A percentile compares a stretch with the other conserved stretches of the same genome.
Conservation (phyloP, 768 basidiomycete genomes). For the Vararia minispora region DNA sequence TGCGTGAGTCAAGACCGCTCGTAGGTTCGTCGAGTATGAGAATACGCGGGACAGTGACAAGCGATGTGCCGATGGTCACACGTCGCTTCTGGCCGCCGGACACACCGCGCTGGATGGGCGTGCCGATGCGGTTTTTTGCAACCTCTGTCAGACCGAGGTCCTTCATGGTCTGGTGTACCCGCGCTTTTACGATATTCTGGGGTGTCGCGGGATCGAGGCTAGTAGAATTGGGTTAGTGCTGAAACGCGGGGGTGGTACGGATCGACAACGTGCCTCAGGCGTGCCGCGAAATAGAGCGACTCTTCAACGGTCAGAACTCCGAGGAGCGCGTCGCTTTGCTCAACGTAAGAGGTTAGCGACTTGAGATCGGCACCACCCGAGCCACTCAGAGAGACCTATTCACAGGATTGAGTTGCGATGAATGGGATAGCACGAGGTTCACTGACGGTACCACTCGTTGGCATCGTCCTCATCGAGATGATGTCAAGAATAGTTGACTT, state of each 20-base stretch:
- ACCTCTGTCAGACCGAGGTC: slow-evolving; percentile 38
- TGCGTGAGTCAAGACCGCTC: slow-evolving; percentile 41
- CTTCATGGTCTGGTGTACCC: slow-evolving; percentile 33
- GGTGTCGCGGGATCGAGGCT: slow-evolving; percentile 12
- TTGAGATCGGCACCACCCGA: slow-evolving; percentile 20
- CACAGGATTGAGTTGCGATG: not conserved
- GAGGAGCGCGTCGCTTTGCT: slow-evolving; percentile 49
- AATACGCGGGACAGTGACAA: slow-evolving; percentile 50
- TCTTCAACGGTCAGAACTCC: slow-evolving; percentile 49
- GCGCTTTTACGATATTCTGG: slow-evolving; percentile 23
- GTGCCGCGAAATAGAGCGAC: slow-evolving; percentile 39
- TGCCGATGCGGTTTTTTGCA: slow-evolving; percentile 43
- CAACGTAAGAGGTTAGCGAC: slow-evolving; percentile 38
- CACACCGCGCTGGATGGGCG: slow-evolving; percentile 45
- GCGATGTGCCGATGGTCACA: slow-evolving; percentile 45
- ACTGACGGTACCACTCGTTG: slow-evolving; percentile 23
- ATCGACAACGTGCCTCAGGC: slow-evolving; percentile 29
- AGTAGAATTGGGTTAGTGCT: not conserved
- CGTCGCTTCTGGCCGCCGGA: slow-evolving; percentile 60
- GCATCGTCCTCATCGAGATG: slow-evolving; percentile 34
- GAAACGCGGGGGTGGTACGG: not conserved
- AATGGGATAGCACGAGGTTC: not conserved
- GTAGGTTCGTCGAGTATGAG: slow-evolving; percentile 56
- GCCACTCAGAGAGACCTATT: slow-evolving; percentile 15
- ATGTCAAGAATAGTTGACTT: slow-evolving; percentile 44